Evolutionary conservation across 2,329 filamentous ascomycete genomes (phyloP), one percentile per base, ranked within the genome.

Genomic region (Diaporthe caulivora): DNA sequence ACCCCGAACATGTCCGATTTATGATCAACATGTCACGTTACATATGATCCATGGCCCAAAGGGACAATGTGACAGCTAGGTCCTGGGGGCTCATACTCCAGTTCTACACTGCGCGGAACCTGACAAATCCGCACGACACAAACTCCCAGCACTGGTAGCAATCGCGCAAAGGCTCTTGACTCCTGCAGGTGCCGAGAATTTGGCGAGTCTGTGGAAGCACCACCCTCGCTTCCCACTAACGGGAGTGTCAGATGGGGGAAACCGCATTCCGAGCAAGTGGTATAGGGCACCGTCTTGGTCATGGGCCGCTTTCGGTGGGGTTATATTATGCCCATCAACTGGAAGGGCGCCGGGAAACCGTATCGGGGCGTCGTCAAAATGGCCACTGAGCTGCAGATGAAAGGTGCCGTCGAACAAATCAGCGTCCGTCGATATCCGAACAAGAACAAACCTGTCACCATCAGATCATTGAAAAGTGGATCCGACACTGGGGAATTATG

Each of bases 71-170:
- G 57, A 44, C 7, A 1, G n/a, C 24, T 15, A 6, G 3, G 11
- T 44, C 15, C 8, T 62, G 37, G 37, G 17, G 5, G 3, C 10
- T 1, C 9, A 21, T 31, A 13, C 17, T 44, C 24, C 8, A 47
- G 40, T 8, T 47, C 15, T 47, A 62, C 58, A 47, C 40, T 3
- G 10, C 58, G 11, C 58, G 40, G 24, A 44, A 62, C 40, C 58
- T 62, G 24, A 62, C 40, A 44, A 62, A 62, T 18, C 58, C 24
- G n/a, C 13, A 47, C 9, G 40, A 62, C 40, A 62, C 40, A 62
- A 44, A 26, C 40, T 44, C 24, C 58, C 40, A 2, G 58, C 40
- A 1, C 18, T 62, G 17, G 24, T n/a, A 4, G 40, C 24, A 31
- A 47, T 62, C 24, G 40, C 58, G 10, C 24, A n/a, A 24, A 24